Base-by-base conservation (phyloP, 306 rosid species). In the Malus domestica region DNA sequence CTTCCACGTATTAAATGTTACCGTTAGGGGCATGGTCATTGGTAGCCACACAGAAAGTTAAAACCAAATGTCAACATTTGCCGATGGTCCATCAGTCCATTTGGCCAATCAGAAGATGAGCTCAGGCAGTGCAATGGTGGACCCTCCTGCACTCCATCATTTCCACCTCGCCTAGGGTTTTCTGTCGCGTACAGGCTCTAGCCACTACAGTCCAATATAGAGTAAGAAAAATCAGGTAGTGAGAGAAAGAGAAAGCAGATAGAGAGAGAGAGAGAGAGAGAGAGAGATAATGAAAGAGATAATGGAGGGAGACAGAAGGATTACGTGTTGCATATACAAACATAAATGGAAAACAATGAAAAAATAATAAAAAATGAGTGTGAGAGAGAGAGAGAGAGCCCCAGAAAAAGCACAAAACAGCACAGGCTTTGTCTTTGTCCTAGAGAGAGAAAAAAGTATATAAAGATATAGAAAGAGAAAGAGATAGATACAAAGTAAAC, bases 371-470 rank as follows among this genome's bases (percentile, higher is more conserved):
- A 20, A 46, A 42, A 42, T 59, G 42, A 58, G 72, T 46, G 65
- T 2, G 65, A 4, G 70, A 44, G 58, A 58, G 29, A 57, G 73
- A 49, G 40, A 3, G 71, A 35, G 70, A 4, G 67, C 13, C 60
- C 68, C 23, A 29, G 73, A 23, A 76, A 76, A 70, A 70, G 74
- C 65, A 61, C n/a, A 73, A 76, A 72, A 52, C 79, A 66, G 83
- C 76, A 69, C 59, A 72, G 60, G 73, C 80, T 72, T 80, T 84
- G 87, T 84, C 82, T 67, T 74, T 80, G 80, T 76, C 73, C 54
- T 58, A 13, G 63, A 29, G 59, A 73, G 82, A 80, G 81, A 79
- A 76, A 58, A 79, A 49, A 59, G 82, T 78, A 75, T 70, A 76
- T 70, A 78, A 73, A 3, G 68, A 76, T 67, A 64, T 10, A 80